Percentiles rank a stretch among this genome's conserved stretches.
These are phyloP conservation scores for Xerocomus potaroensis DNA, from an alignment of 768 basidiomycete genomes.

Conservation along the genomic window DNA sequence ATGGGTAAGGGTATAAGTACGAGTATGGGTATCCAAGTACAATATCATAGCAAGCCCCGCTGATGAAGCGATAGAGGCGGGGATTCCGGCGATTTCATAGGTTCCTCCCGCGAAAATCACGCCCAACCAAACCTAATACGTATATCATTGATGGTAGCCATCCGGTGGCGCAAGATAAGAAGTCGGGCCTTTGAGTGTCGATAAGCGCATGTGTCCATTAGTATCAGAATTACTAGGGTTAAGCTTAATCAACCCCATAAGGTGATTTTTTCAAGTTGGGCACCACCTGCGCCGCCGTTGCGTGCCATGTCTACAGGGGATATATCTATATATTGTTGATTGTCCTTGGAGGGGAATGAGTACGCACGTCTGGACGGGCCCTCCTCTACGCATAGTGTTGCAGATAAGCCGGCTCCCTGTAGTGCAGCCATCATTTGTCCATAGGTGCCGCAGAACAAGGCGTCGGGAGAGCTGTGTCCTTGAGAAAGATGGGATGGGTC, in stretches of 20 bases:
- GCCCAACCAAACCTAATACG: background rate
- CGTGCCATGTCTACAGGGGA: conserved; percentile 33
- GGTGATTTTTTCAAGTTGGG: conserved; percentile 38
- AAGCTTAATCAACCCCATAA: conserved; percentile 34
- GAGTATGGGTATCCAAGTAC: too few relatives aligned
- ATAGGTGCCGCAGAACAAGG: conserved; percentile 41
- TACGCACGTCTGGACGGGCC: conserved; percentile 32
- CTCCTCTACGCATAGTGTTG: conserved; percentile 28
- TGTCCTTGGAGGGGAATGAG: background rate
- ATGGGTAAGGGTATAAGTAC: too few relatives aligned
- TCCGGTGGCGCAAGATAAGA: background rate
- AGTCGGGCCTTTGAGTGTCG: background rate
- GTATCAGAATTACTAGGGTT: background rate
- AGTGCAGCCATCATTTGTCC: conserved; percentile 41
- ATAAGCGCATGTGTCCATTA: background rate
- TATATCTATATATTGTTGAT: background rate
- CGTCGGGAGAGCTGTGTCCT: conserved; percentile 19
- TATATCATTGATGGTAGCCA: background rate
- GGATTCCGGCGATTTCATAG: too few relatives aligned
- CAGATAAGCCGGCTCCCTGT: conserved; percentile 33
- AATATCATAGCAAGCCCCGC: too few relatives aligned
- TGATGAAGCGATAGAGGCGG: too few relatives aligned
- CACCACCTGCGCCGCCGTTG: conserved; percentile 22
- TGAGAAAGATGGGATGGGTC: conserved; percentile 1
- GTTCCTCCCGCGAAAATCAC: background rate